These are phyloP conservation scores for Hanseniaspora clermontiae DNA, from an alignment of 805 yeast species.

Conservation along the genomic window DNA sequence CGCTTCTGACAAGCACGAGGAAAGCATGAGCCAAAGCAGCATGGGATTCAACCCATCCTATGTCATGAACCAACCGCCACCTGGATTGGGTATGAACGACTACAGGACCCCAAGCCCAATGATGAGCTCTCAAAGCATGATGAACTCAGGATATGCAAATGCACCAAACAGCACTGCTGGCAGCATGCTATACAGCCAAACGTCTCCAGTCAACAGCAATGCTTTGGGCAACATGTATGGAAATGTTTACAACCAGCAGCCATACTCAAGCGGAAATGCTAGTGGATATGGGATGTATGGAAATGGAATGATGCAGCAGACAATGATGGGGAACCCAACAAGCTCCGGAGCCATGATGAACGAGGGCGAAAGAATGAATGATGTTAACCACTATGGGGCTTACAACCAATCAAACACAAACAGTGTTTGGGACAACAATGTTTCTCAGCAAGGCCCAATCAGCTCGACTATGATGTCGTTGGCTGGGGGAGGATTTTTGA, in stretches of 20 bases:
- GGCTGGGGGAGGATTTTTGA: neutral
- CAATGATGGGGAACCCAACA: neutral
- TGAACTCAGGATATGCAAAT: neutral
- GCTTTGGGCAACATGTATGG: neutral
- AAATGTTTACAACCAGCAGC: neutral
- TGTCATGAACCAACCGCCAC: neutral
- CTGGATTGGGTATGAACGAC: neutral
- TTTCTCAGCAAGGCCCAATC: neutral
- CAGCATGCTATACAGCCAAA: neutral
- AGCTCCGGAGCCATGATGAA: neutral
- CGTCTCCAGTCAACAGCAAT: neutral
- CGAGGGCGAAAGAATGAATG: neutral
- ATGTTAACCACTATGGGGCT: neutral
- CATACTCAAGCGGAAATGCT: neutral
- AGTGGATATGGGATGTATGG: neutral
- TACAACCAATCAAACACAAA: neutral
- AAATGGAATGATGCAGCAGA: neutral
- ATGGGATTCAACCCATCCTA: neutral
- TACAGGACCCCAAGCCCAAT: neutral
- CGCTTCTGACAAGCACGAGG: neutral
- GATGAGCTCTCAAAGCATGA: neutral
- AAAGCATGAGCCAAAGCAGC: neutral
- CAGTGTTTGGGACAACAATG: neutral
- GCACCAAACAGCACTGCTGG: neutral
- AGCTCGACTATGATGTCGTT: constrained; percentile 2